A percentile compares a stretch with the other conserved stretches of the same genome.
These are phyloP conservation scores for Panus rudis DNA, from an alignment of 768 basidiomycete genomes.

Conservation along the genomic window DNA sequence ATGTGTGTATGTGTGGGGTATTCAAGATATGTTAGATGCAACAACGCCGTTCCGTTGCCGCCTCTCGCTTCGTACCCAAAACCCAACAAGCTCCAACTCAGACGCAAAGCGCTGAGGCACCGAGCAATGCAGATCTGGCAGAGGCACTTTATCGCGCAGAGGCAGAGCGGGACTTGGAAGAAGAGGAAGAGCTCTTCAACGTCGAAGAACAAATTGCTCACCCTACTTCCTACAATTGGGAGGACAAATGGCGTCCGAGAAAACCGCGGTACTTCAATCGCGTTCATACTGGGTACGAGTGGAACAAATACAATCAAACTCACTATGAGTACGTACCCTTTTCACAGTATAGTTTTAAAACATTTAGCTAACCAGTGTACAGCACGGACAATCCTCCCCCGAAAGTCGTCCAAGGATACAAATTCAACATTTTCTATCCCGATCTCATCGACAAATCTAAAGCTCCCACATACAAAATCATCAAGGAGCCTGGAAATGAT, in stretches of 20 bases:
- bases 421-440: slow-evolving; percentile 99
- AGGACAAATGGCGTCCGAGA: slow-evolving; percentile 95
- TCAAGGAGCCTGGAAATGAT: slow-evolving; percentile 90
- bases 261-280: slow-evolving; percentile 99
- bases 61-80: slow-evolving; percentile 85
- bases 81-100: slow-evolving; percentile 50
- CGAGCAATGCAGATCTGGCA: slow-evolving; percentile 68
- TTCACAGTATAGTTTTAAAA: slow-evolving; percentile 1
- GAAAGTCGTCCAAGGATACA: slow-evolving; percentile 99
- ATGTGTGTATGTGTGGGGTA: slow-evolving; percentile 5
- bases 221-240: slow-evolving; percentile 91
- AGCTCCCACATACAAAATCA: slow-evolving; percentile 93
- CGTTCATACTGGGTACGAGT: slow-evolving; percentile 98
- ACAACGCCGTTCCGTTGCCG: slow-evolving; percentile 74
- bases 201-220: slow-evolving; percentile 82
- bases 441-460: slow-evolving; percentile 98
- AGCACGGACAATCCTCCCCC: slow-evolving; percentile 98
- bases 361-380: slow-evolving; percentile 6
- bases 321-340: slow-evolving; percentile 83
- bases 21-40: slow-evolving; percentile 48
- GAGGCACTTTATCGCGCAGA: slow-evolving; percentile 89
- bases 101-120: slow-evolving; percentile 45
- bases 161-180: slow-evolving; percentile 88
- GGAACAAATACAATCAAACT: slow-evolving; percentile 99
- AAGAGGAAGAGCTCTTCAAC: slow-evolving; percentile 94